Conservation (phyloP, 208 protist species). For the Crithidia fasciculata region DNA sequence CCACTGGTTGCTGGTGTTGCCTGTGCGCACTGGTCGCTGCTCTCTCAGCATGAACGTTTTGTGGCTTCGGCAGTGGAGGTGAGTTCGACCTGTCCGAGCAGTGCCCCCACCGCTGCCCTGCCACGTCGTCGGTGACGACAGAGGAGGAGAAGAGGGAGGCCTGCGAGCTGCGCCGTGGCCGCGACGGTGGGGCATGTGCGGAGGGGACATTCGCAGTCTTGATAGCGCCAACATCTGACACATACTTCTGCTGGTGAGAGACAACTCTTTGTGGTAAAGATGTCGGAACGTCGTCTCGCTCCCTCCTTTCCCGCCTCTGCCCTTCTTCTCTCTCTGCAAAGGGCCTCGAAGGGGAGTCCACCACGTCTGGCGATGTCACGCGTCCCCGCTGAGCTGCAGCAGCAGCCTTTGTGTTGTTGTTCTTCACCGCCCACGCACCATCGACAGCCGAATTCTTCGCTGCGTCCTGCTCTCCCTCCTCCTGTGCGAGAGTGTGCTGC, state of each 20-base stretch:
- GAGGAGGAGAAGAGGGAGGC: not conserved
- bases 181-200: conserved; percentile 6
- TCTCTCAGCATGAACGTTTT: no score
- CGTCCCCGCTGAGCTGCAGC: conserved; percentile 14
- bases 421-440: no score
- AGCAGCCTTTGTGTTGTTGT: no score
- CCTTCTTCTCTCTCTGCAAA: not conserved
- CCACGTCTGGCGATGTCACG: not conserved
- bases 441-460: no score
- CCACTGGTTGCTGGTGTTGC: no score
- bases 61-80: no score
- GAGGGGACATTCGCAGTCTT: not conserved
- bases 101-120: not conserved
- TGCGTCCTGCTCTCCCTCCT: not conserved
- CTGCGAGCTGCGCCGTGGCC: conserved; percentile 22
- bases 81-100: not conserved
- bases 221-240: not conserved
- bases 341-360: conserved; percentile 5
- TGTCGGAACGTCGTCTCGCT: no score
- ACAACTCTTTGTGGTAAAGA: no score
- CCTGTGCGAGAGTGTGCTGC: not conserved
- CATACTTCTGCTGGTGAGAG: not conserved
- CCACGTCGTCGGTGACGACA: not conserved
- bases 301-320: not conserved
- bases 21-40: no score